Evolutionary conservation across 805 yeast genomes (phyloP).

Genomic region (Candida lessepsii): DNA sequence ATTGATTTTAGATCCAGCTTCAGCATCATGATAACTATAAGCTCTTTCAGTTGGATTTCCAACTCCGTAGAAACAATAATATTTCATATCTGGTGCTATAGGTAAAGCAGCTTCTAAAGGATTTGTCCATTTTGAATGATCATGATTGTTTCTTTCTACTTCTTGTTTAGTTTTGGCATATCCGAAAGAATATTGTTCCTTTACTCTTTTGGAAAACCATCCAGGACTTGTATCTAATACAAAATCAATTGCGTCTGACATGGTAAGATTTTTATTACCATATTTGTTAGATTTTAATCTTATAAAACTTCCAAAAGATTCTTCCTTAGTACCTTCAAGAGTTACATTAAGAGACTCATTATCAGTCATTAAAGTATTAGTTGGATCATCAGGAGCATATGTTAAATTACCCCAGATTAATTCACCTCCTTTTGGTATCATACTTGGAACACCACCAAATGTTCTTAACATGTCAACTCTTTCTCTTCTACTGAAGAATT

Average conservation of each 20-base stretch:
- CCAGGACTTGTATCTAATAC: constrained; percentile 64
- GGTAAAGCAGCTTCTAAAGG: constrained; percentile 93
- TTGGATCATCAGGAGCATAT: constrained; percentile 70
- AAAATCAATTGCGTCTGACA: constrained; percentile 65
- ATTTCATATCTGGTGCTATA: constrained; percentile 86
- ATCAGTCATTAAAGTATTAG: constrained; percentile 25
- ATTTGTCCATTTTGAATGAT: constrained; percentile 84
- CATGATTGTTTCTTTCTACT: constrained; percentile 61
- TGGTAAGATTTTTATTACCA: constrained; percentile 53
- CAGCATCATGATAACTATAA: constrained; percentile 71
- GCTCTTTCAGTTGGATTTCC: constrained; percentile 96
- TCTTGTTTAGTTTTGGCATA: constrained; percentile 60
- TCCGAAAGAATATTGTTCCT: constrained; percentile 77
- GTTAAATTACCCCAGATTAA: constrained; percentile 78
- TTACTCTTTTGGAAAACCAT: constrained; percentile 69
- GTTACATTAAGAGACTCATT: constrained; percentile 16
- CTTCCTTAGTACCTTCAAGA: constrained; percentile 28
- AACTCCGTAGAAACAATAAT: constrained; percentile 92
- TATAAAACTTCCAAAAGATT: constrained; percentile 67
- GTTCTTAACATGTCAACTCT: constrained; percentile 80
- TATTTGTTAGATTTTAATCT: constrained; percentile 47
- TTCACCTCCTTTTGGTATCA: constrained; percentile 96
- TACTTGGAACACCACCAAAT: constrained; percentile 93
- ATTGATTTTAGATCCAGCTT: constrained; percentile 54
- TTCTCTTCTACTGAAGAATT: constrained; percentile 86